phyloP scores from a whole-genome alignment of 2,329 filamentous ascomycete genomes.

The Rutstroemia sp. region DNA sequence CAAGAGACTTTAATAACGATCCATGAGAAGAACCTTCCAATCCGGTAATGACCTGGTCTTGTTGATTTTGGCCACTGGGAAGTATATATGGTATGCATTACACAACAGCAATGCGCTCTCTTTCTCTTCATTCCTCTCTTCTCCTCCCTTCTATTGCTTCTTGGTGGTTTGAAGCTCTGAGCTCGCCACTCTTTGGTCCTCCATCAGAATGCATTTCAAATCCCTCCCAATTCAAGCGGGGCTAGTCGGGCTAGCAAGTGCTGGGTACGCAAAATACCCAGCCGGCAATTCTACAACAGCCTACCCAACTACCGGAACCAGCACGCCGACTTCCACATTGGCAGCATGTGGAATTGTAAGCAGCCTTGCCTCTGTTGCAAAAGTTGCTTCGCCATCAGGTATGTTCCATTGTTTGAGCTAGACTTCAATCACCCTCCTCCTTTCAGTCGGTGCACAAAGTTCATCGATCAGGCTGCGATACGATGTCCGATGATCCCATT shows the following conservation, averaged over 20 bases:
- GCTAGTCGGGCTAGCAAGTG: not conserved
- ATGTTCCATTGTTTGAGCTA: not conserved
- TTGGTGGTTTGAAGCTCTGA: not conserved
- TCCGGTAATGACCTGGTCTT: not conserved
- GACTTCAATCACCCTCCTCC: not conserved
- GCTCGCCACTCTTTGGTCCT: not conserved
- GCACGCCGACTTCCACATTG: constrained; percentile 5
- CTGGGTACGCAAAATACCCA: constrained; percentile 16
- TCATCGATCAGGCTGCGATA: not conserved
- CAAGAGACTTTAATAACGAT: not conserved
- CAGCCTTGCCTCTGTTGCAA: constrained; percentile 19
- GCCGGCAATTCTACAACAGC: constrained; percentile 10
- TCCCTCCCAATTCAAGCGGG: not conserved
- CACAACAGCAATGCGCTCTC: not conserved
- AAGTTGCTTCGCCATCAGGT: constrained; percentile 18
- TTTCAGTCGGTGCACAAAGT: not conserved
- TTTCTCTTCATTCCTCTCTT: not conserved
- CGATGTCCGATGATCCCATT: too few species aligned
- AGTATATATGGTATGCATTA: not conserved
- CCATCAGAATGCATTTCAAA: constrained; percentile 1
- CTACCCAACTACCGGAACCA: not conserved
- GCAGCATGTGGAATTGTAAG: constrained; percentile 25
- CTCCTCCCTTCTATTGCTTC: not conserved
- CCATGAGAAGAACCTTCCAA: not conserved
- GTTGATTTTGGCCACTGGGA: not conserved